Evolutionary conservation across 495 filamentous ascomycete species (phyloP).

Genomic region (Umbilicaria muhlenbergii): DNA sequence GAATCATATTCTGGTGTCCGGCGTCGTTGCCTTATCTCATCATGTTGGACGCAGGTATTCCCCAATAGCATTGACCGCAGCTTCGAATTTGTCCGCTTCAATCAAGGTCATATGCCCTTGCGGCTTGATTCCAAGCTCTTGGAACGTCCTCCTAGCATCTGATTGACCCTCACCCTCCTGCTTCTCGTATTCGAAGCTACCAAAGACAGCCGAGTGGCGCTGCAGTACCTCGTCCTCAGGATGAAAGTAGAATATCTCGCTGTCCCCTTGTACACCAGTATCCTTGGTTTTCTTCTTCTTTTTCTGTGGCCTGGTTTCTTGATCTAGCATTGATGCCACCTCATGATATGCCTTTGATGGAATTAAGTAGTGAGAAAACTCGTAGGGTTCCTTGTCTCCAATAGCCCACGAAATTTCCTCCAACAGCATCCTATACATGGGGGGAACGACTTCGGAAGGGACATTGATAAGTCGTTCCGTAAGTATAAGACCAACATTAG

Average conservation of each 20-base stretch:
- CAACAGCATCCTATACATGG: slow-evolving; percentile 90
- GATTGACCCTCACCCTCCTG: slow-evolving; percentile 59
- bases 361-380: slow-evolving; percentile 85
- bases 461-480: slow-evolving; percentile 92
- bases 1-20: no score
- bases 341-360: slow-evolving; percentile 83
- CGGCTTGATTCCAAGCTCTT: slow-evolving; percentile 78
- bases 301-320: slow-evolving; percentile 51
- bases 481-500: slow-evolving; percentile 67
- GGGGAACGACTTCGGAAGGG: slow-evolving; percentile 77
- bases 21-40: slow-evolving; percentile 1
- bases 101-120: slow-evolving; percentile 67
- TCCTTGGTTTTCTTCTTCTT: slow-evolving; percentile 48
- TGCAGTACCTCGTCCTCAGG: slow-evolving; percentile 90
- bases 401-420: slow-evolving; percentile 86
- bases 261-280: slow-evolving; percentile 19
- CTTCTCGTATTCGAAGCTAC: slow-evolving; percentile 60
- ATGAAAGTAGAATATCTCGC: slow-evolving; percentile 72
- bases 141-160: slow-evolving; percentile 87
- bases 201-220: slow-evolving; percentile 47
- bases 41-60: slow-evolving; percentile 45
- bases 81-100: slow-evolving; percentile 49
- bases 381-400: slow-evolving; percentile 82
- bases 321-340: slow-evolving; percentile 64
- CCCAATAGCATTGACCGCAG: slow-evolving; percentile 50